A percentile compares a stretch with the other conserved stretches of the same genome.
Conservation (phyloP, 2,329 filamentous ascomycete genomes). For the Spiromastix sp. region DNA sequence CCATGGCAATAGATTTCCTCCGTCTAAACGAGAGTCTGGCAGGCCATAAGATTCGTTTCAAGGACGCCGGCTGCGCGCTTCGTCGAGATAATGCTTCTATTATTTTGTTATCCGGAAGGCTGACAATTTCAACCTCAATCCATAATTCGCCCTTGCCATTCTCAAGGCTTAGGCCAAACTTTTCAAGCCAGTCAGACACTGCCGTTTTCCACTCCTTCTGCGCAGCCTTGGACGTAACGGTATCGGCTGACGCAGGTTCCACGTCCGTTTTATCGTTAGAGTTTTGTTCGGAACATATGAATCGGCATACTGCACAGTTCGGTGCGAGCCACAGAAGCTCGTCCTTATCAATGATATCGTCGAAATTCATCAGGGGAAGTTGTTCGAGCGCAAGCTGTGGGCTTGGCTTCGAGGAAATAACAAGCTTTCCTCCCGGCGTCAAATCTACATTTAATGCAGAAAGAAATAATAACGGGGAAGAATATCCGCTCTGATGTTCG, state of each 20-base stretch:
- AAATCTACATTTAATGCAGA: slow-evolving; percentile 28
- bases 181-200: slow-evolving; percentile 27
- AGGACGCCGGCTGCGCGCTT: too few species aligned
- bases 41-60: slow-evolving; percentile 36
- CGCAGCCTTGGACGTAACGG: too few species aligned
- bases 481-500: too few species aligned
- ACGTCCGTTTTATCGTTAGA: too few species aligned
- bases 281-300: slow-evolving; percentile 12
- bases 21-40: slow-evolving; percentile 33
- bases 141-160: slow-evolving; percentile 24
- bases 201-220: slow-evolving; percentile 29
- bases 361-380: slow-evolving; percentile 16
- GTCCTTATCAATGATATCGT: slow-evolving; percentile 7
- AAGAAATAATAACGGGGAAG: too few species aligned
- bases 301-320: slow-evolving; percentile 17
- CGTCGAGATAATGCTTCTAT: too few species aligned
- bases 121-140: slow-evolving; percentile 32
- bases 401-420: slow-evolving; percentile 26
- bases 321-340: slow-evolving; percentile 31
- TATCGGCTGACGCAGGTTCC: too few species aligned
- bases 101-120: too few species aligned
- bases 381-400: slow-evolving; percentile 26
- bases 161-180: slow-evolving; percentile 24
- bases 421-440: slow-evolving; percentile 25
- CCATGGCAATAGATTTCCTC: slow-evolving; percentile 13